Evolutionary conservation across 768 basidiomycete genomes (phyloP), one percentile per base, ranked within the genome.

Genomic region (Phlegmacium glaucopus): DNA sequence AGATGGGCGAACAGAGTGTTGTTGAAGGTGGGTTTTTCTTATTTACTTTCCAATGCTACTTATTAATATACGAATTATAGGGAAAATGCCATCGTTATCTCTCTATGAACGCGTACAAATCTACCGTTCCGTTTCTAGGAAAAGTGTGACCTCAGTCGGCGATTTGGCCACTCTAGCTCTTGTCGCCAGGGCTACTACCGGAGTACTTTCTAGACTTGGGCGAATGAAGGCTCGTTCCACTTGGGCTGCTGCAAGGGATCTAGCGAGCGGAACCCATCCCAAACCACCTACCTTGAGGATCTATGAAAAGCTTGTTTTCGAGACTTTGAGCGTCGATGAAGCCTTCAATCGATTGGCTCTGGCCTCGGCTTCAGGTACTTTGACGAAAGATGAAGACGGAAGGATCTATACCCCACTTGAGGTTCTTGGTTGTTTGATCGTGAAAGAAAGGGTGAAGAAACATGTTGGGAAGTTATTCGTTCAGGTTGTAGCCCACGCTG

Each of bases 131-230:
- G 71, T 83, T 53, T 70, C 74, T 4, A 68, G 67, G 32, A 64
- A 66, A 42, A 68, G 69, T 42, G 61, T 66, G 22, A 63, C 70
- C 0, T 65, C 73, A 2, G 64, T 78, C 3, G 66, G 69, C 12
- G 77, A 85, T 44, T 64, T 82, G 16, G 71, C 72, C 4, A 84
- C 84, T 0, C 71, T 84, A 22, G 77, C 85, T 0, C 66, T 88
- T 15, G 70, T 81, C 36, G 60, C 80, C 10, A 70, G 70, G n/a
- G 67, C 54, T 26, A 56, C 56, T 3, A 40, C 53, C 4, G 57
- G 65, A 13, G 38, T 58, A 11, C 16, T 82, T 3, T 50, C 71
- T 56, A 48, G 60, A 0, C 62, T 77, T 35, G 61, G 64, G 4
- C 62, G 66, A 18, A 52, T 67, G 7, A 75, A 70, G 42, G 79